phyloP scores from a whole-genome alignment of 176 grass and related monocot species.

The Ampelocalamus luodianensis region DNA sequence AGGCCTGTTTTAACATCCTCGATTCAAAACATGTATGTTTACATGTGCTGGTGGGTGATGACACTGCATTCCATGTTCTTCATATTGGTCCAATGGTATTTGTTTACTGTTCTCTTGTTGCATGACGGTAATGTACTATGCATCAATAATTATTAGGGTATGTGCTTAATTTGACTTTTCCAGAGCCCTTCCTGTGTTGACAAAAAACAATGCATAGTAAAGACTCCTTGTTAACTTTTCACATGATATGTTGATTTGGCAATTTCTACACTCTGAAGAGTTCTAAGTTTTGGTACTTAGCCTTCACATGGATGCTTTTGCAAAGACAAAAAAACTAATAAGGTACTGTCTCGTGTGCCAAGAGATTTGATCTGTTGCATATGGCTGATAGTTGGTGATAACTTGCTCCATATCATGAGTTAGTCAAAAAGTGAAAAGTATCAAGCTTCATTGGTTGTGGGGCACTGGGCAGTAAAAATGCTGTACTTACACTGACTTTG shows the following conservation, averaged over 20 bases:
- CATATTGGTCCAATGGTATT: background rate
- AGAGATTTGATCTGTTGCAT: background rate
- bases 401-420: background rate
- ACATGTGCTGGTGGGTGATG: background rate
- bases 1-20: background rate
- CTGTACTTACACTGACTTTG: background rate
- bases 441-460: background rate
- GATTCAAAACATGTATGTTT: background rate
- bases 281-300: background rate
- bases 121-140: background rate
- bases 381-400: background rate
- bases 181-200: background rate
- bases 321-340: background rate
- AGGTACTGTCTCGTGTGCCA: background rate
- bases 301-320: background rate
- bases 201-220: background rate
- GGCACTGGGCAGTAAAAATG: background rate
- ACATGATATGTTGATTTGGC: background rate
- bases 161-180: background rate
- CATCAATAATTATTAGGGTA: background rate
- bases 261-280: too few relatives aligned
- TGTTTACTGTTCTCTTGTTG: background rate
- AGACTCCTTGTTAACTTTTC: background rate
- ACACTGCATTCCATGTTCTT: background rate
- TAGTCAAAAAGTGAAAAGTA: background rate